Evolutionary conservation across 1,284 basidiomycete genomes (phyloP).

Genomic region (Ceraceosorus guamensis): DNA sequence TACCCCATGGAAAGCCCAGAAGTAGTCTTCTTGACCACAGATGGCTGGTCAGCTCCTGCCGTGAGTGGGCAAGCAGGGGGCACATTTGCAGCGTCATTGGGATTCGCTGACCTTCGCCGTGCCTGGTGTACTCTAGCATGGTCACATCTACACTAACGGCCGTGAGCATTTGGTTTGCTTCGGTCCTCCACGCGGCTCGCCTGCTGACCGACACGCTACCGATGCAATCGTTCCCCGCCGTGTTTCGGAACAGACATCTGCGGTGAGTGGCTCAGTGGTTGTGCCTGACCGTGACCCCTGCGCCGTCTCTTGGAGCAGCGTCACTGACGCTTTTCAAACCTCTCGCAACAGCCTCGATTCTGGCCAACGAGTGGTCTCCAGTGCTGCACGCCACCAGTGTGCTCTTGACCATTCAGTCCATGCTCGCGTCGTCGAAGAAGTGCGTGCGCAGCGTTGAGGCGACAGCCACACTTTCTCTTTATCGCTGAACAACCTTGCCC

Average conservation of each 20-base stretch:
- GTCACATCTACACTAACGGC: slow-evolving; percentile 39
- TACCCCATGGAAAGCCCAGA: slow-evolving; percentile 47
- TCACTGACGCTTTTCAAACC: too few relatives aligned
- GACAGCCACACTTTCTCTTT: background rate
- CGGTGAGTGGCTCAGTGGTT: background rate
- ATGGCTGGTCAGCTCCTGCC: slow-evolving; percentile 36
- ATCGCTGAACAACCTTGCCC: background rate
- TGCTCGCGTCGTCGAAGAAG: slow-evolving; percentile 41
- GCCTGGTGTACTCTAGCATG: slow-evolving; percentile 15
- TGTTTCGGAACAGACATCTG: slow-evolving; percentile 22
- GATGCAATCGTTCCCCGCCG: background rate
- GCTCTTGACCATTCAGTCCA: slow-evolving; percentile 43
- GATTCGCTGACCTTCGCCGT: background rate
- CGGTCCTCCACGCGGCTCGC: background rate
- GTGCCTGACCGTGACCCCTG: too few relatives aligned
- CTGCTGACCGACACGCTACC: background rate
- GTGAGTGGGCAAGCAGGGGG: slow-evolving; percentile 13
- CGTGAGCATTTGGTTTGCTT: slow-evolving; percentile 4
- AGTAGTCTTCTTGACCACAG: slow-evolving; percentile 37
- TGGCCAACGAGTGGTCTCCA: slow-evolving; percentile 43
- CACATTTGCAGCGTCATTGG: too few relatives aligned
- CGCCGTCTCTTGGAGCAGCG: too few relatives aligned
- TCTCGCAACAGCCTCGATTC: slow-evolving; percentile 17
- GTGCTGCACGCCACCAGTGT: slow-evolving; percentile 40
- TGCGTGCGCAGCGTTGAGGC: background rate